A percentile compares a stretch with the other conserved stretches of the same genome.
These are phyloP conservation scores for Periglandula ipomoeae DNA, from an alignment of 2,329 filamentous ascomycete genomes.

Conservation along the genomic window DNA sequence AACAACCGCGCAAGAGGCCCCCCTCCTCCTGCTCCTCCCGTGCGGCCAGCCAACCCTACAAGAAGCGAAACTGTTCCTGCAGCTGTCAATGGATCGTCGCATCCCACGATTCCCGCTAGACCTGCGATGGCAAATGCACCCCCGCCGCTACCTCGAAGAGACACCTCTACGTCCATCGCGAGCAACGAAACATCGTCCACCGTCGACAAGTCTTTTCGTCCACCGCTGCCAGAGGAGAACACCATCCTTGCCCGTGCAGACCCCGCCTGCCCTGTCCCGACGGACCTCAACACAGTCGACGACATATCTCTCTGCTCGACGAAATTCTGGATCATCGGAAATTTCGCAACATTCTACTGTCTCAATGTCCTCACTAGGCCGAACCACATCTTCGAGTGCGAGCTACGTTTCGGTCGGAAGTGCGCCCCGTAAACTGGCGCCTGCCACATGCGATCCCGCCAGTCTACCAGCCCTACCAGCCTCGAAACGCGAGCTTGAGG, in stretches of 20 bases:
- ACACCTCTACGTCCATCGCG: constrained; percentile 14
- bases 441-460: constrained; percentile 46
- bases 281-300: constrained; percentile 34
- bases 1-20: constrained; percentile 32
- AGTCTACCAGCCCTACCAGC: constrained; percentile 50
- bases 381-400: constrained; percentile 35
- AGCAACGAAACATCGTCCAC: constrained; percentile 4
- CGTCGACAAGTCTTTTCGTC: constrained; percentile 19
- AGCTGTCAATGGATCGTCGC: constrained; percentile 7
- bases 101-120: constrained; percentile 24
- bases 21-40: constrained; percentile 31
- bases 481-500: constrained; percentile 43
- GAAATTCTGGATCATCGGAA: constrained; percentile 50
- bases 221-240: constrained; percentile 24
- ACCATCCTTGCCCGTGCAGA: constrained; percentile 21
- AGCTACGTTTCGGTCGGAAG: constrained; percentile 37
- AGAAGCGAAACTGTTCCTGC: constrained; percentile 26
- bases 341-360: constrained; percentile 43
- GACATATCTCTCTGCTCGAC: constrained; percentile 29
- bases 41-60: constrained; percentile 27
- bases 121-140: constrained; percentile 28
- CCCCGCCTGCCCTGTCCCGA: constrained; percentile 42
- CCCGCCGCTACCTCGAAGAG: constrained; percentile 27
- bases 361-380: constrained; percentile 42
- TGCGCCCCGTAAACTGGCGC: constrained; percentile 36